Evolutionary conservation across 768 basidiomycete genomes (phyloP).

Genomic region (Podaxis mareebaensis): DNA sequence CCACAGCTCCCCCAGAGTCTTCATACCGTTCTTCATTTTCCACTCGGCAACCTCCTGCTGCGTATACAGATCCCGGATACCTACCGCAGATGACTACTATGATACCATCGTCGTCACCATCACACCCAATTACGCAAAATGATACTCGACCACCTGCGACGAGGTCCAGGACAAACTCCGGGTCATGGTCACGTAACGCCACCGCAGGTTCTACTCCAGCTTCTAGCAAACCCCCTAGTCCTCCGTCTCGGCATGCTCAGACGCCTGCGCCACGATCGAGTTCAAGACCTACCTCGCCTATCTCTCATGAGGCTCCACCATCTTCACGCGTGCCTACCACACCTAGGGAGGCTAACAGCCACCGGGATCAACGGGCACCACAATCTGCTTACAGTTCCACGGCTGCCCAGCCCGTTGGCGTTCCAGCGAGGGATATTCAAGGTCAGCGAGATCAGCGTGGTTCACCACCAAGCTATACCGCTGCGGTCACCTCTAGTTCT

Average conservation of each 20-base stretch:
- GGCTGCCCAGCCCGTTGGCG: neutral
- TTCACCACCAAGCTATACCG: neutral
- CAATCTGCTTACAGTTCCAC: neutral
- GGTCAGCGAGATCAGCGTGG: neutral
- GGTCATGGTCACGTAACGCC: conserved; percentile 12
- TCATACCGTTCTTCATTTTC: conserved; percentile 4
- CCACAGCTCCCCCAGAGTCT: conserved; percentile 12
- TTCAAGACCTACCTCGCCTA: neutral
- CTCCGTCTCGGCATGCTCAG: conserved; percentile 8
- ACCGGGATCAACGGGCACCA: neutral
- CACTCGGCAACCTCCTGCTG: neutral
- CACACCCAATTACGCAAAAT: neutral
- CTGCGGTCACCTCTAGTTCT: neutral
- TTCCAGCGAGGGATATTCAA: neutral
- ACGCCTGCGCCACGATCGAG: neutral
- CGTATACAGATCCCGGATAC: neutral
- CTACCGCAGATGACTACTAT: neutral
- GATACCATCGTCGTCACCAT: neutral
- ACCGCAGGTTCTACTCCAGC: neutral
- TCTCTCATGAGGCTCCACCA: neutral
- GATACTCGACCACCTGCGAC: neutral
- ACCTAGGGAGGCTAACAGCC: neutral
- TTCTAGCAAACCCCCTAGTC: conserved; percentile 8
- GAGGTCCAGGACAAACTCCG: conserved; percentile 13
- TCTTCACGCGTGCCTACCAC: neutral